Conservation (phyloP, 2,329 filamentous ascomycete genomes). For the Verticillium nonalfalfae region DNA sequence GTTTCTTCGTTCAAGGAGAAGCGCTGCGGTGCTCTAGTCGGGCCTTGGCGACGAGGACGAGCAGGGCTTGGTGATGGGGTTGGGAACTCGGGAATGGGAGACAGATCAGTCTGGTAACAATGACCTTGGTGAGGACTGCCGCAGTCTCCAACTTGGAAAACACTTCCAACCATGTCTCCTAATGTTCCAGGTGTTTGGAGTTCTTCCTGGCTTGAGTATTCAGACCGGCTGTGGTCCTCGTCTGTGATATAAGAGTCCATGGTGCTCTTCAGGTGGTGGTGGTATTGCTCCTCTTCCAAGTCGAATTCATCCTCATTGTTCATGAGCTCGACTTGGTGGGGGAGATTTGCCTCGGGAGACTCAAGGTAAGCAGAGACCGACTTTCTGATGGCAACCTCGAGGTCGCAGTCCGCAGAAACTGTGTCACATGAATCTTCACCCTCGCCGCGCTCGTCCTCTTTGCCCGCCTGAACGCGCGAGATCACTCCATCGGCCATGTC, state of each 20-base stretch:
- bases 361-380: neutral
- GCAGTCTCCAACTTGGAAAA: neutral
- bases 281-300: neutral
- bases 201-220: neutral
- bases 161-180: no score
- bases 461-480: neutral
- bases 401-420: neutral
- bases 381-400: neutral
- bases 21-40: neutral
- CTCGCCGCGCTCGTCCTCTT: neutral
- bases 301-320: neutral
- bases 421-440: neutral
- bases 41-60: neutral
- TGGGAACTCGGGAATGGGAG: neutral
- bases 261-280: neutral
- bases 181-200: neutral
- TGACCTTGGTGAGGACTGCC: neutral
- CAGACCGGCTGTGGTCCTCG: neutral
- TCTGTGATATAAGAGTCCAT: neutral
- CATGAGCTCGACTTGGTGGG: neutral
- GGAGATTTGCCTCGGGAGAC: neutral
- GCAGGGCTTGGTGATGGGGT: neutral
- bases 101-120: neutral
- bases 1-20: neutral
- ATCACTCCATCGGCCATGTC: neutral